Conservation (phyloP, 2,329 filamentous ascomycete genomes). For the Aureobasidium zeae region DNA sequence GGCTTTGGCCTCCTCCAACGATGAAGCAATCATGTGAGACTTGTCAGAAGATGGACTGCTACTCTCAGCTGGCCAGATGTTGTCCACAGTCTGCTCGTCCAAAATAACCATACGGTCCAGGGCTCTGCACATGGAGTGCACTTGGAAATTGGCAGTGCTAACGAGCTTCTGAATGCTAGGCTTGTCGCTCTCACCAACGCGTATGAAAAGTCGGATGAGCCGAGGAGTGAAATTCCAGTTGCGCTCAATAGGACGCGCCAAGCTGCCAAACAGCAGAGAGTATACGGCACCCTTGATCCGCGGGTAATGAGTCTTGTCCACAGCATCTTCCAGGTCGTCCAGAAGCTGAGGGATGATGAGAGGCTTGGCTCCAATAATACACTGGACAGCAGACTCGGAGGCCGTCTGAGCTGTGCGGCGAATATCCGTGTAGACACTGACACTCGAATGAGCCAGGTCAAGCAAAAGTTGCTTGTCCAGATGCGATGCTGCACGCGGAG, state of each 20-base stretch:
- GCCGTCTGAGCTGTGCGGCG: constrained; percentile 88
- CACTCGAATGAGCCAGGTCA: constrained; percentile 79
- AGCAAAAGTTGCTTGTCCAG: constrained; percentile 76
- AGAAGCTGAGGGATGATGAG: constrained; percentile 86
- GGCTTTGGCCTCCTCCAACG: constrained; percentile 48
- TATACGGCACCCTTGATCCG: constrained; percentile 93
- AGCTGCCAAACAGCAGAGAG: constrained; percentile 76
- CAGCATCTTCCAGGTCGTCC: constrained; percentile 64
- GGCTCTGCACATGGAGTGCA: constrained; percentile 86
- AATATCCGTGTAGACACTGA: constrained; percentile 90
- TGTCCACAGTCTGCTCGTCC: constrained; percentile 59
- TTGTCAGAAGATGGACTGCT: constrained; percentile 15
- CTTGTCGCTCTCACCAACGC: constrained; percentile 83
- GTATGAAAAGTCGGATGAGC: constrained; percentile 83
- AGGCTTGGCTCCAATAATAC: constrained; percentile 75
- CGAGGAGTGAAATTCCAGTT: constrained; percentile 93
- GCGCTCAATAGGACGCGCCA: constrained; percentile 76
- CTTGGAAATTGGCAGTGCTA: constrained; percentile 67
- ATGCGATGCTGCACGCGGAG: constrained; percentile 78
- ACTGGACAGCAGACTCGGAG: constrained; percentile 86
- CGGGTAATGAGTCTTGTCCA: constrained; percentile 73
- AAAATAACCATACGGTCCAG: constrained; percentile 79
- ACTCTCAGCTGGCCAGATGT: constrained; percentile 53
- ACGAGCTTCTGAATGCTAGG: constrained; percentile 88
- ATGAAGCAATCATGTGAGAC: constrained; percentile 25